These are phyloP conservation scores for Pseudisothecium myosuroides DNA, from an alignment of 225 moss, liverwort and hornwort genomes.

Conservation along the genomic window DNA sequence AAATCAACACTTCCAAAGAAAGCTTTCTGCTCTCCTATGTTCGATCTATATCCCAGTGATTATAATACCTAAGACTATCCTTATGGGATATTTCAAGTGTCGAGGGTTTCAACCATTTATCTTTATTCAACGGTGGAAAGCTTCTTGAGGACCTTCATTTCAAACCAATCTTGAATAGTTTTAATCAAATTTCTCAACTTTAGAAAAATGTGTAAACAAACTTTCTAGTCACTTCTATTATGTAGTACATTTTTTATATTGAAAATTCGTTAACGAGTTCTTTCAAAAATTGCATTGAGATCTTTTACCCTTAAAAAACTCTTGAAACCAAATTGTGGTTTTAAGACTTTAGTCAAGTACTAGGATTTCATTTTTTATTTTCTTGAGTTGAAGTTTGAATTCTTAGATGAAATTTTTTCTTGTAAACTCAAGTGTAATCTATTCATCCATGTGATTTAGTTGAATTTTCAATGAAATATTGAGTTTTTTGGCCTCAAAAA, in stretches of 20 bases:
- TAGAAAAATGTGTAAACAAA: background rate
- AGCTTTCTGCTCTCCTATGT: fast-evolving
- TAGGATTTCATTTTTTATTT: background rate
- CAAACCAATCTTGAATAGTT: background rate
- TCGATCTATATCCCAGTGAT: background rate
- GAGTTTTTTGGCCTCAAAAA: background rate
- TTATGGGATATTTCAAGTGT: background rate
- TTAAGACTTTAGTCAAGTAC: background rate
- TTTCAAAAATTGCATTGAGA: background rate
- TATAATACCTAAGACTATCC: background rate
- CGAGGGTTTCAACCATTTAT: background rate
- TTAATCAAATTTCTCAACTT: background rate
- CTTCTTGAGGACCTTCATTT: background rate
- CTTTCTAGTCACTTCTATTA: background rate
- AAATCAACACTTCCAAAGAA: background rate
- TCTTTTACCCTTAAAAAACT: fast-evolving
- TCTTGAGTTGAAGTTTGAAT: fast-evolving
- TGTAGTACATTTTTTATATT: background rate
- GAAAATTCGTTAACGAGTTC: background rate
- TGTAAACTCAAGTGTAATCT: background rate
- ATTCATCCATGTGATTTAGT: background rate
- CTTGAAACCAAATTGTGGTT: background rate
- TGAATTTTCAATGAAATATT: background rate
- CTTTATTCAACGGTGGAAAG: background rate
- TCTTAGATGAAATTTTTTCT: background rate